These are phyloP conservation scores for Cutaneotrichosporon dermatis DNA, from an alignment of 1,284 basidiomycete genomes.

Conservation along the genomic window DNA sequence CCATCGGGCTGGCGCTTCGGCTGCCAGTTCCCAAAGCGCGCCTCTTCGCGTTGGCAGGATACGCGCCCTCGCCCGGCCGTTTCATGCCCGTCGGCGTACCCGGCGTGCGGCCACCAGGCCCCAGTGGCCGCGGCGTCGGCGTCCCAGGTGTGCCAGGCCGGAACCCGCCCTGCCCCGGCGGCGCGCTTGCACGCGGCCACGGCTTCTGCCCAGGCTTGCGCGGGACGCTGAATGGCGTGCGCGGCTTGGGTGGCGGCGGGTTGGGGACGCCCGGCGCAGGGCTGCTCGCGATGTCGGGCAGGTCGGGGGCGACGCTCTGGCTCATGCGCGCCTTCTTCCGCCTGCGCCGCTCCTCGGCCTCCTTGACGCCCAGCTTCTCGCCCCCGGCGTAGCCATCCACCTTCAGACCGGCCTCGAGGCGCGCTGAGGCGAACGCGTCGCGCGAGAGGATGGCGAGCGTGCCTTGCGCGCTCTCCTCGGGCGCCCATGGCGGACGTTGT, in stretches of 20 bases:
- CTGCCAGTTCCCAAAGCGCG: constrained; percentile 10
- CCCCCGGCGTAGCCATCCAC: constrained; percentile 36
- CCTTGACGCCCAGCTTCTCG: constrained; percentile 30
- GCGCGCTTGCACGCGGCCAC: constrained; percentile 18
- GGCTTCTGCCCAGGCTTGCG: constrained; percentile 5
- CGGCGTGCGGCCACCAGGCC: not conserved
- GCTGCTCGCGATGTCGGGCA: constrained; percentile 12
- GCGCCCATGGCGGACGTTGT: constrained; percentile 1
- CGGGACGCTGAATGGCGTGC: constrained; percentile 7
- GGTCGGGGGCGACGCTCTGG: constrained; percentile 19
- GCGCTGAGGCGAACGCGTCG: constrained; percentile 26
- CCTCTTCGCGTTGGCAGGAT: constrained; percentile 8
- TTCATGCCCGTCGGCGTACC: constrained; percentile 9
- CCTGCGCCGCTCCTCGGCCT: constrained; percentile 17
- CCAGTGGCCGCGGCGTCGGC: not conserved
- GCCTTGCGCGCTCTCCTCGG: constrained; percentile 6
- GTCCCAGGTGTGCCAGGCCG: constrained; percentile 14
- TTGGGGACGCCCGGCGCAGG: constrained; percentile 2
- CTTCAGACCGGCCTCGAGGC: constrained; percentile 31
- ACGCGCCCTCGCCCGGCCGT: constrained; percentile 2
- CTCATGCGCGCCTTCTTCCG: constrained; percentile 17
- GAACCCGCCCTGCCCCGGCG: constrained; percentile 7
- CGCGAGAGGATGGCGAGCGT: constrained; percentile 22
- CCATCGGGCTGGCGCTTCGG: constrained; percentile 17
- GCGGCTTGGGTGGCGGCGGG: constrained; percentile 1